Evolutionary conservation across 768 basidiomycete genomes (phyloP), one percentile per base, ranked within the genome.

Genomic region (Mycena galericulata): DNA sequence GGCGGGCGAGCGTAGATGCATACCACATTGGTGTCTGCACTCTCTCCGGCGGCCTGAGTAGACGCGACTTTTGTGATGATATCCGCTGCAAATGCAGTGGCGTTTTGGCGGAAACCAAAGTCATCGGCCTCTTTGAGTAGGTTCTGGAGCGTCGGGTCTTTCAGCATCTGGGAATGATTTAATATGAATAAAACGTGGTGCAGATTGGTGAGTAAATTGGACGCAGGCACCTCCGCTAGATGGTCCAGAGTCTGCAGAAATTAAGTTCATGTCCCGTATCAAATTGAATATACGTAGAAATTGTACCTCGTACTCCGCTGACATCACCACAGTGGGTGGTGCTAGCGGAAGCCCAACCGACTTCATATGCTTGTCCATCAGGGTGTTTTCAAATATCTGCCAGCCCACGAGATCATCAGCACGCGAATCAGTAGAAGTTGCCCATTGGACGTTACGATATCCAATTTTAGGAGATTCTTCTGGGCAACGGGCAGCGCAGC

Each of bases 31-130:
- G 27, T 34, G 34, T 36, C 54, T 22, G 63, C 45, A 12, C 34
- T 57, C 38, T 30, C 24, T 11, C 26, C 46, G 27, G 63, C 54
- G 20, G 38, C 46, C 20, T 66, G 34, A 36, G 34, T 14, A 36
- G 34, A 36, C 34, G 14, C 57, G 49, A 66, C 32, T 43, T 24
- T n/a, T 30, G 65, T 59, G 57, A 32, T 24, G 18, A 66, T 29
- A 53, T 66, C 65, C 40, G 65, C 65, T 30, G 65, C 65, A 29
- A 66, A 66, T 50, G 65, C 65, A 53, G 47, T 66, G 24, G 65
- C 47, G 41, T 32, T 18, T 32, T 59, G 29, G 65, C 56, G 65
- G 49, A 66, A 66, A 56, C 57, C 65, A 24, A 66, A 66, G 57
- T 66, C 50, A 54, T 66, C 65, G 41, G 65, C 40, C 30, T 58